phyloP scores from a whole-genome alignment of 2,329 filamentous ascomycete genomes.

The Sarocladiaceae sp. region DNA sequence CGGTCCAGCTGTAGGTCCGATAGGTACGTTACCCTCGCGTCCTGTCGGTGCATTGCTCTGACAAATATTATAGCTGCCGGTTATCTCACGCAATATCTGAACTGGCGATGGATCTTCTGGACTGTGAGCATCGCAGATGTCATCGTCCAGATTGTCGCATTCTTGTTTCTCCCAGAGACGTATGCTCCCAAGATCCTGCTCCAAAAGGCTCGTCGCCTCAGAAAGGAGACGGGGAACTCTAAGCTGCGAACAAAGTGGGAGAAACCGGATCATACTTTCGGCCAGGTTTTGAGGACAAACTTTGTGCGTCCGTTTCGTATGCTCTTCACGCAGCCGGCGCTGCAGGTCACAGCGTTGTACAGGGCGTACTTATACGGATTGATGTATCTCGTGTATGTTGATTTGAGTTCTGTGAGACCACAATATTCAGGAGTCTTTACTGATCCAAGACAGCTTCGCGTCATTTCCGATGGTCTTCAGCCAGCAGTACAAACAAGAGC shows the following conservation, averaged over 20 bases:
- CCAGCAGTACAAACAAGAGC: conserved; percentile 40
- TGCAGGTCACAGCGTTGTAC: conserved; percentile 45
- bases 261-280: conserved; percentile 19
- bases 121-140: conserved; percentile 32
- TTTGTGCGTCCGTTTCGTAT: conserved; percentile 44
- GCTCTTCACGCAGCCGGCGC: conserved; percentile 44
- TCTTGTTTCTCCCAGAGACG: conserved; percentile 35
- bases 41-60: too few relatives aligned
- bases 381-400: conserved; percentile 43
- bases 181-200: conserved; percentile 29
- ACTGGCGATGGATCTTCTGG: conserved; percentile 44
- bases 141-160: conserved; percentile 26
- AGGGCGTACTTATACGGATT: conserved; percentile 48
- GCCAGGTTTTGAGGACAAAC: conserved; percentile 21
- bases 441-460: conserved; percentile 32
- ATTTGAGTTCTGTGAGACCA: rapidly evolving
- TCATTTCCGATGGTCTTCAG: conserved; percentile 48
- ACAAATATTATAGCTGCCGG: conserved; percentile 26
- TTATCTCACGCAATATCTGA: conserved; percentile 30
- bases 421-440: background rate
- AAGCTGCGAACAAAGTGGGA: conserved; percentile 24
- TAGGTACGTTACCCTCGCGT: conserved; percentile 19
- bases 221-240: conserved; percentile 23
- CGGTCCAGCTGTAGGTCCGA: conserved; percentile 37
- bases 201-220: conserved; percentile 21